Percentiles rank a stretch among this genome's conserved stretches.
These are phyloP conservation scores for Hanseniaspora mollemarum DNA, from an alignment of 805 yeast species.

Conservation along the genomic window DNA sequence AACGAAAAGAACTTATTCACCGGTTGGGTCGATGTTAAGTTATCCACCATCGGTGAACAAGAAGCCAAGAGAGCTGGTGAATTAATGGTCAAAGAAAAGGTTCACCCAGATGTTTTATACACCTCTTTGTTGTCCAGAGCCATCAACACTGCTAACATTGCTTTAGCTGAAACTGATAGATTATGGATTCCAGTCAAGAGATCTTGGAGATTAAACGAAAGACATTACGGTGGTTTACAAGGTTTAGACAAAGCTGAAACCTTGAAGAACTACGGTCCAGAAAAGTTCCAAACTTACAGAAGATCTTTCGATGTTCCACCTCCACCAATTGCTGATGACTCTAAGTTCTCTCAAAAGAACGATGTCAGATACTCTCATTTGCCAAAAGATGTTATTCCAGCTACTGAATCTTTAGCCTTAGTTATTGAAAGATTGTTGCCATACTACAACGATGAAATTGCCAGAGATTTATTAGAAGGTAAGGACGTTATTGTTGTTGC, in stretches of 20 bases:
- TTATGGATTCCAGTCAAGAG: conserved; percentile 84
- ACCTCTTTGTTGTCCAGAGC: conserved; percentile 90
- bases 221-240: conserved; percentile 97
- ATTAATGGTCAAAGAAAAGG: conserved; percentile 73
- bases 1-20: conserved; percentile 95
- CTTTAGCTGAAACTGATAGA: conserved; percentile 78
- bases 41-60: conserved; percentile 70
- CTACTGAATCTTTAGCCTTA: conserved; percentile 85
- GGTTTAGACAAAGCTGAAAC: conserved; percentile 97
- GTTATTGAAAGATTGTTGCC: conserved; percentile 95
- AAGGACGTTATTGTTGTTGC: conserved; percentile 91
- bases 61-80: conserved; percentile 94
- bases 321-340: conserved; percentile 66
- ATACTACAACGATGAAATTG: conserved; percentile 88
- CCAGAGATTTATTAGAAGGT: conserved; percentile 70
- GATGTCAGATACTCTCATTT: conserved; percentile 77
- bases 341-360: conserved; percentile 72
- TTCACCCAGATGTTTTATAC: conserved; percentile 76
- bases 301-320: conserved; percentile 96
- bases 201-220: conserved; percentile 96
- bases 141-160: conserved; percentile 93
- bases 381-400: conserved; percentile 80
- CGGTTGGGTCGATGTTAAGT: conserved; percentile 94
- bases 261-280: conserved; percentile 75
- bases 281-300: conserved; percentile 93